Evolutionary conservation across 1,139 yeast species (phyloP), one percentile per base, ranked within the genome.

Genomic region (Debaryomyces sp.): DNA sequence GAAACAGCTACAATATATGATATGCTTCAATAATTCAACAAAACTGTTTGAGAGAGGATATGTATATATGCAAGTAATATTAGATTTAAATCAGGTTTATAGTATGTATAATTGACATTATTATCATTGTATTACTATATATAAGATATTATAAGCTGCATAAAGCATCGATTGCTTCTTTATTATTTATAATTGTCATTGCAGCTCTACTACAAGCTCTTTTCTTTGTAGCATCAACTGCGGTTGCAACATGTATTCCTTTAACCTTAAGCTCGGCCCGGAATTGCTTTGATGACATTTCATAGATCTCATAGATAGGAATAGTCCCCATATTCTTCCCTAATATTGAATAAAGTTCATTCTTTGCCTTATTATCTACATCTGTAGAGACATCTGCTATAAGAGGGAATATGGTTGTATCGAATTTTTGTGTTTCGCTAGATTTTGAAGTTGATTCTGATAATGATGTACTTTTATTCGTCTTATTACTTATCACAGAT

Each of bases 181-280:
- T 62, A 52, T 72, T 61, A 40, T 73, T 68, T 43, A 79, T 58
- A 10, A 80, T 60, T 23, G 76, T 71, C 63, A 70, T 72, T 2
- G 85, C 83, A 21, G 80, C 81, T 49, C 73, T 63, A 4, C 78
- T 72, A 62, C 73, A 69, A 2, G 81, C 81, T 49, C 62, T 69
- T 52, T 70, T 71, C 54, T 78, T 78, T 36, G 73, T 71, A n/a
- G 56, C 57, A 48, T 77, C 82, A 32, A 55, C 56, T 2, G 77
- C 77, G 12, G 61, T 57, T 6, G 82, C 76, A 18, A 78, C 65
- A 5, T 63, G 56, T 3, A 62, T 56, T 34, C 71, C 73, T 38
- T 71, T 67, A 23, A 80, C 65, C 41, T 55, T 62, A 43, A 81
- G 63, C 29, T 69, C 71, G 0, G 75, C 78, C 46, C 62, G 66